Percentiles rank a stretch among this genome's conserved stretches.
Evolutionary conservation across 2,329 filamentous ascomycete species (phyloP).

Genomic region (Colletotrichum horii): DNA sequence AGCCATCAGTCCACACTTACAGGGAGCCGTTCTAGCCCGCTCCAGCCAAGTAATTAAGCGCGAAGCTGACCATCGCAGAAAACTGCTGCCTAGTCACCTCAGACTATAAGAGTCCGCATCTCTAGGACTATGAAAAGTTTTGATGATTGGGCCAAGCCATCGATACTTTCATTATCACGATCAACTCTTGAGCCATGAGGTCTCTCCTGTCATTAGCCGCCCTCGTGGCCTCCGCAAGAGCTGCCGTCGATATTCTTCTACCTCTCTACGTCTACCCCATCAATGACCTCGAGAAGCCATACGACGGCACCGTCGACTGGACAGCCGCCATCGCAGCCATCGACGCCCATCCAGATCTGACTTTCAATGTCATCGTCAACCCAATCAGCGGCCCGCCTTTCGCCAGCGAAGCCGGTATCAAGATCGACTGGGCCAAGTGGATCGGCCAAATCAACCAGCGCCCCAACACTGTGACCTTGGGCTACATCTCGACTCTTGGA

Average conservation of each 20-base stretch:
- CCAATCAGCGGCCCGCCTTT: not conserved
- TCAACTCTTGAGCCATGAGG: not conserved
- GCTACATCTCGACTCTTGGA: not conserved
- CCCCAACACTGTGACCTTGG: not conserved
- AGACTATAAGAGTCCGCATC: not conserved
- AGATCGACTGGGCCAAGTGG: conserved; percentile 4
- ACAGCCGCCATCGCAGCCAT: not conserved
- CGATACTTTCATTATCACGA: not conserved
- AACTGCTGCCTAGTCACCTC: not conserved
- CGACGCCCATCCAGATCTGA: not conserved
- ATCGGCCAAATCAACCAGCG: not conserved
- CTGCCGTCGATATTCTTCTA: not conserved
- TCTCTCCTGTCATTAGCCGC: not conserved
- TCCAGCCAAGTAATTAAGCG: not conserved
- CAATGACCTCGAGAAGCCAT: not conserved
- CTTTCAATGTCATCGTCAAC: not conserved
- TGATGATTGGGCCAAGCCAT: not conserved
- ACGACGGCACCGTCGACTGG: not conserved
- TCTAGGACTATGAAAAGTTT: not conserved
- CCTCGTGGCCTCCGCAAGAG: not conserved
- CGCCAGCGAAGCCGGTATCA: not conserved
- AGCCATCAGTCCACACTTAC: not conserved
- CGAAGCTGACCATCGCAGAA: not conserved
- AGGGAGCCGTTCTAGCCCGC: not conserved
- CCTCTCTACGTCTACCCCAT: conserved; percentile 1